These are phyloP conservation scores for Cardiospermum halicacabum DNA, from an alignment of 345 rosid species.

Conservation along the genomic window DNA sequence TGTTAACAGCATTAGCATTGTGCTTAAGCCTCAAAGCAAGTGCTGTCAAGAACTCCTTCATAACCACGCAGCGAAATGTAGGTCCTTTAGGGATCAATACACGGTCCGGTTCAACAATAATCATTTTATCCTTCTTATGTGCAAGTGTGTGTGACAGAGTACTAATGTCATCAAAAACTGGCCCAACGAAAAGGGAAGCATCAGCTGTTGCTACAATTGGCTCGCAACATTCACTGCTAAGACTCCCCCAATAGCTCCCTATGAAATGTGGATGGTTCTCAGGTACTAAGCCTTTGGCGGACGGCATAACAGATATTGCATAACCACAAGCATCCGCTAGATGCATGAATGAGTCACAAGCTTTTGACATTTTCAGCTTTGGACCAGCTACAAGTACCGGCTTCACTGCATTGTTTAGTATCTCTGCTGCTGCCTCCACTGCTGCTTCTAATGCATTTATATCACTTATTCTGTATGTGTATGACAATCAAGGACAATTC, in stretches of 20 bases:
- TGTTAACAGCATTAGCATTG: conserved; percentile 43
- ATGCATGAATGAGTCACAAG: conserved; percentile 37
- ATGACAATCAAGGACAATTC: too few species aligned
- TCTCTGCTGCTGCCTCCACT: conserved; percentile 45
- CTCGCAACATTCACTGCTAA: conserved; percentile 44
- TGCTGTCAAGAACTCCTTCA: conserved; percentile 45
- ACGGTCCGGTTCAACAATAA: conserved; percentile 49
- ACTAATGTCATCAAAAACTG: conserved; percentile 49
- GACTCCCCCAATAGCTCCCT: conserved; percentile 59
- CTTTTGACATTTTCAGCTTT: conserved; percentile 42
- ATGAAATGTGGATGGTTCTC: conserved; percentile 54
- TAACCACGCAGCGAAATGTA: conserved; percentile 42
- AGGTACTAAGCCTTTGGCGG: conserved; percentile 49
- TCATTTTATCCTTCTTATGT: conserved; percentile 48
- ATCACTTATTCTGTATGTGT: conserved; percentile 37
- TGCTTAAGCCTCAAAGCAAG: conserved; percentile 38
- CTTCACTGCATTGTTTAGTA: conserved; percentile 56
- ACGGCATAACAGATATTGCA: conserved; percentile 51
- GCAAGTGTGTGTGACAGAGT: conserved; percentile 50
- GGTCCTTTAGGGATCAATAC: conserved; percentile 47
- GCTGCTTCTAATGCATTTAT: conserved; percentile 44
- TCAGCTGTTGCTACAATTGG: conserved; percentile 64
- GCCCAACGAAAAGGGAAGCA: conserved; percentile 53
- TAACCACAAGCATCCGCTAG: conserved; percentile 51
- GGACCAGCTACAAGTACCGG: conserved; percentile 56